phyloP scores from a whole-genome alignment of 805 yeast genomes.

The Wickerhamomyces subpelliculosus region DNA sequence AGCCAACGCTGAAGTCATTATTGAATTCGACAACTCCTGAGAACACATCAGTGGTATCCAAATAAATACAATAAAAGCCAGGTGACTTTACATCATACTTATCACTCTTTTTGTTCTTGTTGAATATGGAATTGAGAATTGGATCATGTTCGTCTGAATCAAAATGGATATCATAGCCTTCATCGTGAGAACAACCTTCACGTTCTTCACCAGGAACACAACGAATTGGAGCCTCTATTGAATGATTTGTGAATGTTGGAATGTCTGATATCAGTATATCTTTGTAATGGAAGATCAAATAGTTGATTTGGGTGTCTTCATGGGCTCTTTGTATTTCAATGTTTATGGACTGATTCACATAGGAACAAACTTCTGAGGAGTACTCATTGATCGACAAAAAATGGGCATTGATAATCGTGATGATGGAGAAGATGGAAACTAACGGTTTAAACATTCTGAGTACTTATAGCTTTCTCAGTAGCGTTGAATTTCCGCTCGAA shows the following conservation, averaged over 20 bases:
- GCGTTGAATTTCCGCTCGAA: too few species aligned
- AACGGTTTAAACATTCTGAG: too few species aligned
- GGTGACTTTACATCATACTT: neutral
- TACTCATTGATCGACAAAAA: neutral
- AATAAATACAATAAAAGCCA: neutral
- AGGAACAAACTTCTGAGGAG: neutral
- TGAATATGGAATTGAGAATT: neutral
- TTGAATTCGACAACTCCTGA: neutral
- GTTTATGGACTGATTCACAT: neutral
- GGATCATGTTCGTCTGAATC: neutral
- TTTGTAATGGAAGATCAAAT: neutral
- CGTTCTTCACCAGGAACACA: neutral
- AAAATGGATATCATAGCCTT: neutral
- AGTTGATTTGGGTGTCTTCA: neutral
- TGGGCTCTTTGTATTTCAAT: neutral
- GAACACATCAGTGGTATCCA: neutral
- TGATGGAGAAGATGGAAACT: neutral
- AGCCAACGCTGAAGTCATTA: neutral
- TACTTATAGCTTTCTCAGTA: too few species aligned
- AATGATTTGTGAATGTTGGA: neutral
- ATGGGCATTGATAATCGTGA: neutral
- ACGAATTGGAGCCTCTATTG: neutral
- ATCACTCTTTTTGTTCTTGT: too few species aligned
- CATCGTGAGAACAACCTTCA: neutral
- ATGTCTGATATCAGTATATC: neutral